These are phyloP conservation scores for Aspergillus phoenicis DNA, from an alignment of 2,329 filamentous ascomycete species.

Conservation along the genomic window DNA sequence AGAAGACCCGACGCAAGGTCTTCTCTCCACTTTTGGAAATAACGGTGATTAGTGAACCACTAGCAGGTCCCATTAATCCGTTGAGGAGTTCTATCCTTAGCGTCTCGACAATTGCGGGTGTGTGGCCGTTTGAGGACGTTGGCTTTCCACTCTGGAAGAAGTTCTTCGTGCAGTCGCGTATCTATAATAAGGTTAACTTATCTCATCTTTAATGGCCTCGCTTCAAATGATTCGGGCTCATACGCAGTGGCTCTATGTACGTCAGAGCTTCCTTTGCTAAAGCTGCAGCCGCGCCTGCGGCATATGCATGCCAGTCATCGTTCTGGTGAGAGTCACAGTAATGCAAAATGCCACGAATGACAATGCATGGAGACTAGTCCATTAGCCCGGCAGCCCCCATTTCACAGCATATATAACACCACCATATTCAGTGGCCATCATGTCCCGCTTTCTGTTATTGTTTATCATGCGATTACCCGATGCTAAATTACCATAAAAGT, in stretches of 20 bases:
- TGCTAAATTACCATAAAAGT: not conserved
- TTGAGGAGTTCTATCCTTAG: not conserved
- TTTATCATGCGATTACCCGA: constrained; percentile 1
- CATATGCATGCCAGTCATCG: constrained; percentile 6
- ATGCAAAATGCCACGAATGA: constrained; percentile 22
- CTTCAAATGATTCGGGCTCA: not conserved
- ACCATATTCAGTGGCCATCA: not conserved
- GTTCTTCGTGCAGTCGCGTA: not conserved
- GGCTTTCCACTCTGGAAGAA: not conserved
- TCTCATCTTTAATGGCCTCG: not conserved
- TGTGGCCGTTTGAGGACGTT: not conserved
- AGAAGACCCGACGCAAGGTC: constrained; percentile 20
- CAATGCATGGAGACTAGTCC: constrained; percentile 15
- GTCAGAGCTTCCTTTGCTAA: not conserved
- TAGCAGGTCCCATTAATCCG: constrained; percentile 29
- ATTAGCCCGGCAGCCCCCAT: constrained; percentile 16
- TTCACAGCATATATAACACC: constrained; percentile 7
- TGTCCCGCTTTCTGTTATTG: not conserved
- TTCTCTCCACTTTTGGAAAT: constrained; percentile 30
- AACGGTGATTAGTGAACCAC: constrained; percentile 33
- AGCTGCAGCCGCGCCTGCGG: constrained; percentile 11
- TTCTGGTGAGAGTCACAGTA: constrained; percentile 18
- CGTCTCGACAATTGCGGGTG: not conserved
- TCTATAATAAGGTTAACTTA: not conserved
- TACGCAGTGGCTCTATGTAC: not conserved